phyloP scores from a whole-genome alignment of 2,329 filamentous ascomycete genomes.

The Penicillium paneum region DNA sequence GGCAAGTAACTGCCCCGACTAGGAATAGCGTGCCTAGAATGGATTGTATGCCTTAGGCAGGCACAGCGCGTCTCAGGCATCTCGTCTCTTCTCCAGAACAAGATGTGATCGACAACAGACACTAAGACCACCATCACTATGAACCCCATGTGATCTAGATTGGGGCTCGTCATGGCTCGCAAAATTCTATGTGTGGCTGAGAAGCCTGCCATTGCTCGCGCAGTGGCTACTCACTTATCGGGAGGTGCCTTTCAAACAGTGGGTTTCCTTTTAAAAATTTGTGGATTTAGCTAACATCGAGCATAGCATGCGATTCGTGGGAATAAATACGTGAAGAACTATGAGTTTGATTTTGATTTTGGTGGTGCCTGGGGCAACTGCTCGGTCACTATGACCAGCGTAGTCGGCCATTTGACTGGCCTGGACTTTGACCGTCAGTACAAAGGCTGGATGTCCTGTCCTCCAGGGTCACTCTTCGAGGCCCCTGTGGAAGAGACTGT shows the following conservation, averaged over 20 bases:
- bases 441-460: constrained; percentile 76
- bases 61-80: constrained; percentile 7
- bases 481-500: constrained; percentile 70
- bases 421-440: constrained; percentile 72
- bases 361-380: constrained; percentile 74
- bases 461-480: constrained; percentile 75
- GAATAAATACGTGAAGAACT: constrained; percentile 86
- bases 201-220: constrained; percentile 93
- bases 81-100: constrained; percentile 11
- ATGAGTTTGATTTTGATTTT: constrained; percentile 87
- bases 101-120: constrained; percentile 13
- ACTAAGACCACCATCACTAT: constrained; percentile 7
- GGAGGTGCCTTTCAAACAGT: constrained; percentile 71
- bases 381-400: constrained; percentile 88
- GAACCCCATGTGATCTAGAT: constrained; percentile 7
- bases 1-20: constrained; percentile 19
- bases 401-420: constrained; percentile 81
- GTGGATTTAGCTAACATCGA: constrained; percentile 16
- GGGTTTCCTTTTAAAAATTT: constrained; percentile 34
- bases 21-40: constrained; percentile 3
- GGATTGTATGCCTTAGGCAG: constrained; percentile 13
- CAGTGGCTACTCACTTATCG: constrained; percentile 83
- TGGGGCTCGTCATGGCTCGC: constrained; percentile 36
- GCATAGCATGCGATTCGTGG: constrained; percentile 63
- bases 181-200: constrained; percentile 74